phyloP scores from a whole-genome alignment of 768 basidiomycete genomes.

The Kwoniella dendrophila region DNA sequence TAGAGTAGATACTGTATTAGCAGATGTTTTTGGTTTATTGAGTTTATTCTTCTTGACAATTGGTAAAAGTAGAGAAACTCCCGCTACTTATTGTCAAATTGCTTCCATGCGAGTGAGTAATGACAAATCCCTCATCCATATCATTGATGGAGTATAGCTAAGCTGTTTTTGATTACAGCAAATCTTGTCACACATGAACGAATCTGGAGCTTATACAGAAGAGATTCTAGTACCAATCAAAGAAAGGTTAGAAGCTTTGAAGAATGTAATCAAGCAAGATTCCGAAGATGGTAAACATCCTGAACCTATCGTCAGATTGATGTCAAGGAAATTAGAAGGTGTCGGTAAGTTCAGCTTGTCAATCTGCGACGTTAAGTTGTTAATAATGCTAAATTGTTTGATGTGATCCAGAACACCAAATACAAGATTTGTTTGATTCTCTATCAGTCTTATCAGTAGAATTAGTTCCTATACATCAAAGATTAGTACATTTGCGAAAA shows the following conservation, averaged over 20 bases:
- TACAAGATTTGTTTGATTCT: constrained; percentile 77
- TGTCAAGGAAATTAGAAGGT: constrained; percentile 86
- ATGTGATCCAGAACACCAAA: constrained; percentile 71
- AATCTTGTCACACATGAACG: constrained; percentile 93
- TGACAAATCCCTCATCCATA: background rate
- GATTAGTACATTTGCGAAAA: constrained; percentile 80
- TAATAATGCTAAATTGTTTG: constrained; percentile 6
- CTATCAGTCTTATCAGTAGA: constrained; percentile 85
- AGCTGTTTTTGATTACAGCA: constrained; percentile 62
- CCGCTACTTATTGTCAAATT: constrained; percentile 93
- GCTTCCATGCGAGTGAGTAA: constrained; percentile 89
- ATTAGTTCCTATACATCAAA: constrained; percentile 86
- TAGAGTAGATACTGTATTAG: constrained; percentile 88
- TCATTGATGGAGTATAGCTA: background rate
- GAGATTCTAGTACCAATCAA: constrained; percentile 86
- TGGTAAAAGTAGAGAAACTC: constrained; percentile 90
- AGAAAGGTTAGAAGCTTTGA: constrained; percentile 75
- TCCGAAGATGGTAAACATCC: constrained; percentile 79
- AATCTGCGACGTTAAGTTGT: background rate
- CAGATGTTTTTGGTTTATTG: constrained; percentile 92
- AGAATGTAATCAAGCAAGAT: constrained; percentile 82
- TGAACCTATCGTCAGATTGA: constrained; percentile 79
- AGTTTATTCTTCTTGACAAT: constrained; percentile 98
- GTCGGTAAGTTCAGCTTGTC: constrained; percentile 67
- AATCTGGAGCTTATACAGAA: constrained; percentile 91